Evolutionary conservation across 192 early-diverging fungal genomes (phyloP).

Genomic region (Diversispora eburnea): DNA sequence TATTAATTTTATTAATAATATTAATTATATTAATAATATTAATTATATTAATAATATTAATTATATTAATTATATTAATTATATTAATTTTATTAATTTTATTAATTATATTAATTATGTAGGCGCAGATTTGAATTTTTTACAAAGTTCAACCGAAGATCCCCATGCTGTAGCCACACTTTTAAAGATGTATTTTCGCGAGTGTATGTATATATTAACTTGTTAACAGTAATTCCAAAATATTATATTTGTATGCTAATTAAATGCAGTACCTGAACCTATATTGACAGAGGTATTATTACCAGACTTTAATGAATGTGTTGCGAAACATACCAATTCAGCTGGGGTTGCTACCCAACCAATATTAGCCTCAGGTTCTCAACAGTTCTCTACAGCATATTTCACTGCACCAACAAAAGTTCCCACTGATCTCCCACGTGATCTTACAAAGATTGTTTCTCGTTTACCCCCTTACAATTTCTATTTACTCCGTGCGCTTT

Average conservation of each 20-base stretch:
- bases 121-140: conserved; percentile 22
- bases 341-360: neutral
- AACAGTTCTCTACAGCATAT: conserved; percentile 32
- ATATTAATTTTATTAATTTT: no score
- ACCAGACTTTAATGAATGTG: conserved; percentile 41
- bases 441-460: conserved; percentile 35
- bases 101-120: no score
- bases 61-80: no score
- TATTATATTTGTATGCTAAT: neutral
- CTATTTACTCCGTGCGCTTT: conserved; percentile 48
- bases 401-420: conserved; percentile 34
- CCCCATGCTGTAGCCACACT: conserved; percentile 58
- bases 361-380: conserved; percentile 31
- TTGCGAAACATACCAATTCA: neutral
- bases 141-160: conserved; percentile 33
- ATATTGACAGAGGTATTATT: conserved; percentile 45
- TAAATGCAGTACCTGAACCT: conserved; percentile 44
- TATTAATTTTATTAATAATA: no score
- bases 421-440: conserved; percentile 1
- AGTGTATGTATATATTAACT: conserved; percentile 43
- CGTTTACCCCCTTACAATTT: conserved; percentile 49
- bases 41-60: no score
- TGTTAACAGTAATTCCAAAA: neutral
- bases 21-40: no score
- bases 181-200: conserved; percentile 57